These are phyloP conservation scores for Dioszegia crocea DNA, from an alignment of 768 basidiomycete species.

Conservation along the genomic window DNA sequence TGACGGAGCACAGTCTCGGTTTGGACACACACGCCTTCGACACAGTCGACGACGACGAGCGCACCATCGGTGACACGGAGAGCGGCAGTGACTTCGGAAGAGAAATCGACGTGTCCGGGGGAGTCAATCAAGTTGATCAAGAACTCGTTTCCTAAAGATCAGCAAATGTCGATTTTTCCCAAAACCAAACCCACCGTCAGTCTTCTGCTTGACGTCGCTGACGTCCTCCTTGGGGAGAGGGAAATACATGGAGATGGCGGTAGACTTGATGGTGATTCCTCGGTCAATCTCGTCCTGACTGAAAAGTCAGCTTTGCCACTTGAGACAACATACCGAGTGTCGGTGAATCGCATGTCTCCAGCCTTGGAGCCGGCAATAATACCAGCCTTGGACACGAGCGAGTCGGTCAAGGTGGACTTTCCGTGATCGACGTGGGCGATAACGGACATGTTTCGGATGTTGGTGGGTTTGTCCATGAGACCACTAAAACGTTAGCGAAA, in stretches of 20 bases:
- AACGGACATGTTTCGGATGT: constrained; percentile 54
- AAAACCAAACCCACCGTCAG: constrained; percentile 62
- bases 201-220: constrained; percentile 83
- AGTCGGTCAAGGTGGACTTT: constrained; percentile 99
- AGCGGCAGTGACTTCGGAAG: constrained; percentile 98
- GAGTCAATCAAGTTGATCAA: constrained; percentile 99
- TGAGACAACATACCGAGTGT: constrained; percentile 61
- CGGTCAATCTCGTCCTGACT: constrained; percentile 94
- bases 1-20: constrained; percentile 99
- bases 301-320: background rate
- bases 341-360: constrained; percentile 94
- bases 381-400: constrained; percentile 97
- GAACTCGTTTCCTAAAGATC: constrained; percentile 72
- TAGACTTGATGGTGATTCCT: constrained; percentile 99
- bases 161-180: constrained; percentile 1
- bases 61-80: constrained; percentile 99
- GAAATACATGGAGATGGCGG: constrained; percentile 99
- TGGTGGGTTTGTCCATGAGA: constrained; percentile 40
- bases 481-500: background rate
- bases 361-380: constrained; percentile 94
- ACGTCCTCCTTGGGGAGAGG: constrained; percentile 88
- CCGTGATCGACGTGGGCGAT: constrained; percentile 87
- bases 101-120: constrained; percentile 99
- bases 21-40: constrained; percentile 99
- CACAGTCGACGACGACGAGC: constrained; percentile 97